Conservation (phyloP, 225 moss, liverwort and hornwort genomes). For the Asterella californica region DNA sequence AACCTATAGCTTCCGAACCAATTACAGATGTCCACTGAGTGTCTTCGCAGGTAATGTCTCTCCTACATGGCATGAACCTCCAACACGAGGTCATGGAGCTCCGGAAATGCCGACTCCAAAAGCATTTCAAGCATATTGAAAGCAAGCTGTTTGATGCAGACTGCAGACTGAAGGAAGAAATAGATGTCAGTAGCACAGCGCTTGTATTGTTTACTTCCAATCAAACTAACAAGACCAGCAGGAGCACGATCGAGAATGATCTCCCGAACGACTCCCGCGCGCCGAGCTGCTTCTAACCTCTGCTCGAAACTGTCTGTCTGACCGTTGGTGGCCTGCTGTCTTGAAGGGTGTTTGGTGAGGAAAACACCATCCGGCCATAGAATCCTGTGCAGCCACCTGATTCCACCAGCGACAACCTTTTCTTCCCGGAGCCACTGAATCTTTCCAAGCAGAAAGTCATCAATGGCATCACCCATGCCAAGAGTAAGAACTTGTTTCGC, state of each 20-base stretch:
- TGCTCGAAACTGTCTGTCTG: conserved; percentile 64
- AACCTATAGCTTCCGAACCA: conserved; percentile 6
- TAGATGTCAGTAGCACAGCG: conserved; percentile 85
- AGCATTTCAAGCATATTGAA: conserved; percentile 79
- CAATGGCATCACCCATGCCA: conserved; percentile 94
- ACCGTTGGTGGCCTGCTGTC: conserved; percentile 33
- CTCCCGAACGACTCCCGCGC: conserved; percentile 77
- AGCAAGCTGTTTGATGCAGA: conserved; percentile 84
- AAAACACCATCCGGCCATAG: conserved; percentile 97
- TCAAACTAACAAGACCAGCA: conserved; percentile 69
- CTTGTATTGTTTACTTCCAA: conserved; percentile 82
- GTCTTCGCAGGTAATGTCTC: background rate
- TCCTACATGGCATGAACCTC: conserved; percentile 59
- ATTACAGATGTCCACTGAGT: background rate
- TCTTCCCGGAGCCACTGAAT: conserved; percentile 94
- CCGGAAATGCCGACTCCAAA: conserved; percentile 78
- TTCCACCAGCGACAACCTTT: conserved; percentile 76
- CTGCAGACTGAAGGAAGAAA: conserved; percentile 84
- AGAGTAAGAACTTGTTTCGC: conserved; percentile 92
- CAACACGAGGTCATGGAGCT: conserved; percentile 81
- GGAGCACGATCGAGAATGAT: conserved; percentile 91
- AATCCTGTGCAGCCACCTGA: conserved; percentile 69
- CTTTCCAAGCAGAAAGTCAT: conserved; percentile 84
- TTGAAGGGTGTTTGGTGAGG: conserved; percentile 68
- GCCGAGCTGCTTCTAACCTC: conserved; percentile 72